Conservation (phyloP, 257 asterid genomes). For the Salvia hispanica region DNA sequence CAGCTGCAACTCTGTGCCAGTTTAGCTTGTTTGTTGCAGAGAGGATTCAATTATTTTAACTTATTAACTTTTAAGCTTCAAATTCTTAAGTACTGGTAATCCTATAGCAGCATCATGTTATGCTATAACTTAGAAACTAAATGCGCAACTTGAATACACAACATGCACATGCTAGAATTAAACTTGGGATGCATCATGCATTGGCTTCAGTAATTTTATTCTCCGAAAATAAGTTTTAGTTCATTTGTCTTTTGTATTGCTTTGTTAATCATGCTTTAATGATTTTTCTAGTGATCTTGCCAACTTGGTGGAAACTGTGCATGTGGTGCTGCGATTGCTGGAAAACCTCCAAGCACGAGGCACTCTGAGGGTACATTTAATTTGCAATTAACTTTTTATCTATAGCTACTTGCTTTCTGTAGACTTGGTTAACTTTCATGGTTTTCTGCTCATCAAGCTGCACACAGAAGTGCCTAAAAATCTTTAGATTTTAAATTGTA, state of each 20-base stretch:
- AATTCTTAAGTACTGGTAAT: conserved; percentile 2
- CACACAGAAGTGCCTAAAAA: conserved; percentile 8
- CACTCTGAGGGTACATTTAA: conserved; percentile 70
- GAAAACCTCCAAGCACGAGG: conserved; percentile 92
- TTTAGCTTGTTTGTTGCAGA: neutral
- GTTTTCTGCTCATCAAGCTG: conserved; percentile 7
- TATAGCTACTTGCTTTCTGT: conserved; percentile 11
- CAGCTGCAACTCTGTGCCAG: neutral
- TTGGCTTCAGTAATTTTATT: conserved; percentile 13
- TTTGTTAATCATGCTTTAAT: conserved; percentile 33
- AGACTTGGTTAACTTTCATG: neutral
- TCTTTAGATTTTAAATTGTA: neutral
- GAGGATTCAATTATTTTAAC: neutral
- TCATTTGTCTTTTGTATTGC: conserved; percentile 6
- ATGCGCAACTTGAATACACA: conserved; percentile 15
- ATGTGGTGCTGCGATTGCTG: conserved; percentile 71
- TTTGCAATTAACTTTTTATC: conserved; percentile 19
- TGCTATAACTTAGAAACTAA: neutral
- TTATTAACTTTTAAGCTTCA: neutral
- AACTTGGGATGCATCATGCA: conserved; percentile 7
- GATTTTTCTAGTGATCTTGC: conserved; percentile 77
- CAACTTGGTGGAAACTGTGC: conserved; percentile 83
- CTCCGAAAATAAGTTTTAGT: conserved; percentile 14
- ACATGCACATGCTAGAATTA: conserved; percentile 7
- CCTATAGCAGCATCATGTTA: conserved; percentile 8